These are phyloP conservation scores for Cucurbitaria berberidis DNA, from an alignment of 2,329 filamentous ascomycete genomes.

Conservation along the genomic window DNA sequence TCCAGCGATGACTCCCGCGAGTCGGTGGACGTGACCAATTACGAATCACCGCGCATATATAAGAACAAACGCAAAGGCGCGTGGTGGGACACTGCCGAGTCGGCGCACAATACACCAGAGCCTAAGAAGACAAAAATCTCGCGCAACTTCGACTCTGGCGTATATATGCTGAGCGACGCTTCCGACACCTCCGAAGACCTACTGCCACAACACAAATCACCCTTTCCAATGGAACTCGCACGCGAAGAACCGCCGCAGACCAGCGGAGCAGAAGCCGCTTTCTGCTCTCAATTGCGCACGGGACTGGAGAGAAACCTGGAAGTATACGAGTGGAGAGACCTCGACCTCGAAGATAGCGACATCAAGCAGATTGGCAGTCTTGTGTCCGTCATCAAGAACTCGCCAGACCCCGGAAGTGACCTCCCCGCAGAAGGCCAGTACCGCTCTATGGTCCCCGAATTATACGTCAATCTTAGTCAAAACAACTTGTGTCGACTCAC, in stretches of 20 bases:
- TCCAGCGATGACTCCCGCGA: conserved; percentile 42
- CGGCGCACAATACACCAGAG: conserved; percentile 18
- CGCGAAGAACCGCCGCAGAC: conserved; percentile 7
- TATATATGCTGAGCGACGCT: conserved; percentile 42
- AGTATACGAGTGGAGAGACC: conserved; percentile 20
- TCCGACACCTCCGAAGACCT: conserved; percentile 23
- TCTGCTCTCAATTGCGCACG: conserved; percentile 17
- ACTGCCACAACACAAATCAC: conserved; percentile 19
- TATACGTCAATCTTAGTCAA: conserved; percentile 28
- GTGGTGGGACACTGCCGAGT: conserved; percentile 37
- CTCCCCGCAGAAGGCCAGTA: conserved; percentile 37
- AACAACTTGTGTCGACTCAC: conserved; percentile 30
- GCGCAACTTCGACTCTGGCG: conserved; percentile 41
- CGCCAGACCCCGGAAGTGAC: conserved; percentile 31
- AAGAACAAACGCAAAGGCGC: conserved; percentile 43
- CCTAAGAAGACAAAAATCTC: conserved; percentile 37
- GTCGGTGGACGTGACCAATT: conserved; percentile 38
- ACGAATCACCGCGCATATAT: conserved; percentile 38
- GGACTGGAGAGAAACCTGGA: conserved; percentile 23
- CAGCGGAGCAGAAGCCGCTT: conserved; percentile 11
- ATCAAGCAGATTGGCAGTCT: conserved; percentile 34
- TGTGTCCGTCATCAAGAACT: conserved; percentile 32
- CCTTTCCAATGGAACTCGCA: conserved; percentile 15
- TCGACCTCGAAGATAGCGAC: conserved; percentile 26
- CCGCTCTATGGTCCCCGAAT: conserved; percentile 36